Evolutionary conservation across 176 grass and related monocot species (phyloP), one percentile per base, ranked within the genome.

Genomic region (Miscanthus lutarioriparius): DNA sequence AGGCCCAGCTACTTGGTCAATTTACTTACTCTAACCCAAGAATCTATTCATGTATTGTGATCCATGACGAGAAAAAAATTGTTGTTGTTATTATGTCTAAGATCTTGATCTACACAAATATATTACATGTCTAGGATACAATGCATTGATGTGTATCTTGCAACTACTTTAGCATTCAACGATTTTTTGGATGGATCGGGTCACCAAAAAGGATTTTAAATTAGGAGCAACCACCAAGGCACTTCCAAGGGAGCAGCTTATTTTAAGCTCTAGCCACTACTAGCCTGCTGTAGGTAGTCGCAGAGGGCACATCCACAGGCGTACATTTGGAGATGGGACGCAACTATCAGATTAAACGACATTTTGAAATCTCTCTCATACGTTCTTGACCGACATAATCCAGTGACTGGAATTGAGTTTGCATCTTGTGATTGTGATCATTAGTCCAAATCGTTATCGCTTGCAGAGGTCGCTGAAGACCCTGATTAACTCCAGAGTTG

Each of bases 251-350:
- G 67, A 37, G 5, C 59, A 16, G 7, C 6, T 35, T 87, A 69
- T 58, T 90, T 83, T 86, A 70, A 72, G 73, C 66, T 27, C 36
- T 67, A 61, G 71, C 54, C 54, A 3, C 62, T 45, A 14, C 39
- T 64, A 14, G 11, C 25, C 23, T 39, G 27, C 6, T 59, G 83
- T 90, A 72, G 83, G 84, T 90, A 72, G 83, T 83, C 82, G 74
- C 73, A 86, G 56, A 43, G 51, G 83, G 58, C 83, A 73, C 83
- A 85, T 90, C 88, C 64, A 81, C 26, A 49, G 28, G 88, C 13
- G 22, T 56, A 54, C 20, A 6, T 22, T 64, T 77, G 16, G 79
- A 58, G 51, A 54, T 22, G 19, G 17, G 51, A 3, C 15, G 19
- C 51, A 54, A 54, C 17, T 54, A 54, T 54, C 51, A 8, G 51